Conservation (phyloP, 2,329 filamentous ascomycete genomes). For the Bipolaris oryzae region DNA sequence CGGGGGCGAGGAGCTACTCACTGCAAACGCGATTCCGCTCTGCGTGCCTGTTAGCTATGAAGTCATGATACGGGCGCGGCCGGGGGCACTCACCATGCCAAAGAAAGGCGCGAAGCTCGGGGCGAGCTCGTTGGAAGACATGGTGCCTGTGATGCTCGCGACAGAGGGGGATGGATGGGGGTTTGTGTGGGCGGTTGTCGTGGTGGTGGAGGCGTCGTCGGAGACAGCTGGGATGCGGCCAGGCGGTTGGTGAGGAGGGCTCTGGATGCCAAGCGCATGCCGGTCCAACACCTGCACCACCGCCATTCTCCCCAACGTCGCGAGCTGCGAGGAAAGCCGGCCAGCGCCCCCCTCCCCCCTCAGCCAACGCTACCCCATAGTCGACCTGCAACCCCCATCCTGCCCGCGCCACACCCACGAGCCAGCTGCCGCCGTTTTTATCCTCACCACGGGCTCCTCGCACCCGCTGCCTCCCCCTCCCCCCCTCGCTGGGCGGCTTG, state of each 20-base stretch:
- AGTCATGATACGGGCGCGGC: slow-evolving; percentile 20
- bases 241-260: slow-evolving; percentile 10
- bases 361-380: slow-evolving; percentile 10
- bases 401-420: slow-evolving; percentile 7
- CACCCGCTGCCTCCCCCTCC: background rate
- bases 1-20: slow-evolving; percentile 38
- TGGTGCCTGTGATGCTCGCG: slow-evolving; percentile 16
- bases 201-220: slow-evolving; percentile 9
- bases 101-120: slow-evolving; percentile 88
- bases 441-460: slow-evolving; percentile 8
- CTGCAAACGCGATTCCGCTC: slow-evolving; percentile 77
- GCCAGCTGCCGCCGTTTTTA: background rate
- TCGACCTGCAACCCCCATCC: slow-evolving; percentile 11
- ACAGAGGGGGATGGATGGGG: slow-evolving; percentile 3
- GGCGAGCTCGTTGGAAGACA: slow-evolving; percentile 48
- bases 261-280: slow-evolving; percentile 13
- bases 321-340: slow-evolving; percentile 16
- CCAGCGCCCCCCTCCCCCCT: slow-evolving; percentile 13
- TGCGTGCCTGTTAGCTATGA: slow-evolving; percentile 53
- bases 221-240: slow-evolving; percentile 14
- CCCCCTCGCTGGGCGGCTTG: slow-evolving; percentile 14
- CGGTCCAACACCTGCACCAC: slow-evolving; percentile 17
- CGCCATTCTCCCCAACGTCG: slow-evolving; percentile 19
- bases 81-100: slow-evolving; percentile 72
- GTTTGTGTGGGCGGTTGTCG: slow-evolving; percentile 6